These are phyloP conservation scores for Chenopodium suecicum DNA, from an alignment of 148 eudicot species.

Conservation along the genomic window DNA sequence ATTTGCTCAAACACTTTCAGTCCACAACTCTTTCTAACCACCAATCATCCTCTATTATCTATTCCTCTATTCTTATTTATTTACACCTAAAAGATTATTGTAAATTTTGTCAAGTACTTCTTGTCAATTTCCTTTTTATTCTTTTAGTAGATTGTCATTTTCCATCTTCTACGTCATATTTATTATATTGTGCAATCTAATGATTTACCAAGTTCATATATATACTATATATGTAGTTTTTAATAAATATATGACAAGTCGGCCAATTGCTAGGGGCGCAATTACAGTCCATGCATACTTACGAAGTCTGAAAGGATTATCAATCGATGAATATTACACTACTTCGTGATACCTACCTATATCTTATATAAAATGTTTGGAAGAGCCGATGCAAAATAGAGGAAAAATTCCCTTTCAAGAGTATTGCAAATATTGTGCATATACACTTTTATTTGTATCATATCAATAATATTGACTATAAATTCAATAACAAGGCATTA, in stretches of 20 bases:
- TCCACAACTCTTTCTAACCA: not conserved
- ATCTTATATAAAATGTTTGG: too few species aligned
- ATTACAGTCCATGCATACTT: not conserved
- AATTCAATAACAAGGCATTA: not conserved
- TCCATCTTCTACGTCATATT: not conserved
- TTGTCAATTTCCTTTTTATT: conserved; percentile 7
- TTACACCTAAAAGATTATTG: not conserved
- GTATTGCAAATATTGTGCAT: too few species aligned
- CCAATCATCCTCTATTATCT: conserved; percentile 4
- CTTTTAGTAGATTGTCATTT: conserved; percentile 3
- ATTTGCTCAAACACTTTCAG: not conserved
- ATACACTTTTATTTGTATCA: too few species aligned
- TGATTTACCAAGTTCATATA: not conserved
- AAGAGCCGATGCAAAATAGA: too few species aligned
- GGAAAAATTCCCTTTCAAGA: too few species aligned
- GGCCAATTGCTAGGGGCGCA: not conserved
- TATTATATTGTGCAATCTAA: not conserved
- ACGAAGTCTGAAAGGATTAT: too few species aligned
- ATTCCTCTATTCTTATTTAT: not conserved
- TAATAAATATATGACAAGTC: not conserved
- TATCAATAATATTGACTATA: too few species aligned
- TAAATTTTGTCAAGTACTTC: conserved; percentile 12
- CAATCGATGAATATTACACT: too few species aligned
- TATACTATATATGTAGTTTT: not conserved
- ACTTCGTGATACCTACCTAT: too few species aligned